Base-by-base conservation (phyloP, 768 basidiomycete species). In the Tylopilus intermedius region DNA sequence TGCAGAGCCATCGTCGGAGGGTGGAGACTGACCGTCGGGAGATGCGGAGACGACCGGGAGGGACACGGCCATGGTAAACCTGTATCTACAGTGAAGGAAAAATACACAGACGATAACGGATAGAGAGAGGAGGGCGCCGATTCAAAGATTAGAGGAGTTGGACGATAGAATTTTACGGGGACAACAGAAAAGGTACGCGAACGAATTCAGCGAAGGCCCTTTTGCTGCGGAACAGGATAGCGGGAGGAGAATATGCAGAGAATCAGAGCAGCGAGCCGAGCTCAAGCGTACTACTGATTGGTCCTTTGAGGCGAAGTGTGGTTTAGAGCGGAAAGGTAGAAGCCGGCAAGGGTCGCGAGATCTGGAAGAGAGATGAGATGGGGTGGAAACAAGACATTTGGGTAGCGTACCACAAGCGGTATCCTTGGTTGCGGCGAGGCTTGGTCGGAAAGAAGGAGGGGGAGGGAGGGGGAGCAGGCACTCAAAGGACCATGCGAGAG, bases 331-430 rank as follows among this genome's bases (percentile, higher is more conserved):
- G 80, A 65, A 61, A 59, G 71, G 73, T 71, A 77, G 86, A 79
- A 74, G 83, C 86, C 87, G 86, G 78, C 84, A 90, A 91, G 90
- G 89, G 89, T 91, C 88, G 88, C 88, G 88, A 91, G 89, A 80
- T 81, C 85, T 89, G 64, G 38, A 44, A 40, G 49, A 21, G 48
- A 33, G 42, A 45, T 45, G 51, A 52, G 24, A 33, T 13, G 10
- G 15, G 5, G 35, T 3, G 10, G 9, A 26, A 4, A 14, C 13
- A 30, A 2, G 33, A 29, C 2, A 13, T 22, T 32, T 7, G n/a
- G 26, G 39, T 21, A 24, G 62, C 73, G 18, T 50, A 78, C 76
- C 54, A 74, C 76, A 78, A 72, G 76, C 76, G 76, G 72, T 70
- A 73, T 78, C 76, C 76, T 78, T 78, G 75, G 65, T 59, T 63